Base-by-base conservation (phyloP, 2,329 filamentous ascomycete genomes). In the Bipolaris cookei region DNA sequence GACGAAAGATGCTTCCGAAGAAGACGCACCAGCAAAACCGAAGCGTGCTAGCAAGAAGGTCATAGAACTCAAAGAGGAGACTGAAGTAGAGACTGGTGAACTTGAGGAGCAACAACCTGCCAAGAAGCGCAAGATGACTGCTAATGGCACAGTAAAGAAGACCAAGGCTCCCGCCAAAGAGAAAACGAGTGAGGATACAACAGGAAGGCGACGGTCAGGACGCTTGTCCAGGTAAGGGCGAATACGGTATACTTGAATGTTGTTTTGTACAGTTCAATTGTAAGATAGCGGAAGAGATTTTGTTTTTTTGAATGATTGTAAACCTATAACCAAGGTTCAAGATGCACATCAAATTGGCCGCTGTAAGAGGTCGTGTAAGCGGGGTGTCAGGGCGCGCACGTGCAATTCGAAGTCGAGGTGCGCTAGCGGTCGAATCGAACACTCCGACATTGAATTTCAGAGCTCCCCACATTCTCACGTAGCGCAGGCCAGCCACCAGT, bases 381-480 rank as follows among this genome's bases (percentile, higher is more conserved):
- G 51, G 46, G 42, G 47, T 56, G 48, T 34, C 38, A 20, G 50
- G 18, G 38, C 21, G 46, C 28, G 65, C 67, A 70, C 67, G 66
- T 69, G 67, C 62, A 52, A 35, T 41, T 42, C 49, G 20, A 38
- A 37, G 30, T 43, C 21, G 37, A 48, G 39, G 42, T 49, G 48
- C 53, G 60, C 62, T 61, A 64, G 66, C 62, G 62, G 54, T 68
- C 66, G 55, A 62, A 62, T 30, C 28, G 28, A 20, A 56, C 59
- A 62, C 61, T 66, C 61, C 54, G 61, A 64, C 62, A 63, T 68
- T 39, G 66, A 72, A 72, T 62, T 71, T 71, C 63, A 59, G 53
- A 70, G 71, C 70, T 73, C 66, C 70, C 68, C 70, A 71, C 69
- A 67, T 49, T 61, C 58, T 63, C 64, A 62, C 63, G 63, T 67